Evolutionary conservation across 805 yeast genomes (phyloP).

Genomic region (Nakazawaea peltata): DNA sequence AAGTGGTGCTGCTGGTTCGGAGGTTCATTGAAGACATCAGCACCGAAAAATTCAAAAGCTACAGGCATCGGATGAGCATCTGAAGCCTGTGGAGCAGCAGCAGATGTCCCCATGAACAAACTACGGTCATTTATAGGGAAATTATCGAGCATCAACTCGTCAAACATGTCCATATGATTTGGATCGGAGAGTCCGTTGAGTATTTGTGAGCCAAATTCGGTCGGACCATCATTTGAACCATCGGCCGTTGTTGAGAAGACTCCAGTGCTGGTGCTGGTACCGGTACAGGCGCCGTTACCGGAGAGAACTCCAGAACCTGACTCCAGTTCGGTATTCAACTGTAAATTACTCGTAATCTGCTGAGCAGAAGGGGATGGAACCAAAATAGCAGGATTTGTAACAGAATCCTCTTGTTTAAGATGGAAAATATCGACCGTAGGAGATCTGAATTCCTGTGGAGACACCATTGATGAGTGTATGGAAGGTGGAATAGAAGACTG

Average conservation of each 20-base stretch:
- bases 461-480: neutral
- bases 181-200: slow-evolving; percentile 7
- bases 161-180: slow-evolving; percentile 21
- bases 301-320: too few species aligned
- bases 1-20: neutral
- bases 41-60: too few species aligned
- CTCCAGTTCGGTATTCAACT: too few species aligned
- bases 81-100: too few species aligned
- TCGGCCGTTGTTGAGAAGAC: too few species aligned
- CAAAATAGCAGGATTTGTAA: neutral
- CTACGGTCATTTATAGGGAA: slow-evolving; percentile 13
- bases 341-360: too few species aligned
- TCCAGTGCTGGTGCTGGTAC: too few species aligned
- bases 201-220: slow-evolving; percentile 7
- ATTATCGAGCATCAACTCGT: slow-evolving; percentile 24
- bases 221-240: slow-evolving; percentile 3
- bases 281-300: too few species aligned
- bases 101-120: neutral
- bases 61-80: too few species aligned
- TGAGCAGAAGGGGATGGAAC: neutral
- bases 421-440: too few species aligned
- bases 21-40: slow-evolving; percentile 8
- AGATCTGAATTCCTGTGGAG: neutral
- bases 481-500: neutral
- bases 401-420: neutral